A percentile compares a stretch with the other conserved stretches of the same genome.
Conservation (phyloP, 108 stramenopile species). For the Cyclotella choctawhatcheeana region DNA sequence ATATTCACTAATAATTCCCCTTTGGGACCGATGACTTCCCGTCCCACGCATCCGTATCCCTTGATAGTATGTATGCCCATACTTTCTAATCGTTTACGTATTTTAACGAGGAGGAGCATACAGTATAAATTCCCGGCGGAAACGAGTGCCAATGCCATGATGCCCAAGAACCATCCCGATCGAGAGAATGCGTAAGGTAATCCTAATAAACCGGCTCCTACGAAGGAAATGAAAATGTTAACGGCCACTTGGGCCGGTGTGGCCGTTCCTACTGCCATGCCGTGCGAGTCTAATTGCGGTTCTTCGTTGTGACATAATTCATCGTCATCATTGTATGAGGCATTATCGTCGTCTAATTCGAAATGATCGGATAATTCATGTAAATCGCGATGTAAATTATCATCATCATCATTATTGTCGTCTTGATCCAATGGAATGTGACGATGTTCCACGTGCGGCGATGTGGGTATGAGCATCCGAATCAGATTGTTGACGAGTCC, state of each 20-base stretch:
- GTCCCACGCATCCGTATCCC: conserved; percentile 70
- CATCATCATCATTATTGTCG: background rate
- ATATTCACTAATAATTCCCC: conserved; percentile 73
- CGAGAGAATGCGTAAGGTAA: conserved; percentile 75
- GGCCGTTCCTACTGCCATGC: conserved; percentile 42
- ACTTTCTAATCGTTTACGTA: conserved; percentile 40
- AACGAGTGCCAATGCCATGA: conserved; percentile 44
- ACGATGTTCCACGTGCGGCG: conserved; percentile 8
- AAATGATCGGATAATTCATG: background rate
- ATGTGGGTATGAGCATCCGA: conserved; percentile 31
- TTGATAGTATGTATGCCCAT: conserved; percentile 30
- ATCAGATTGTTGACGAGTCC: conserved; percentile 2
- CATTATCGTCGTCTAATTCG: conserved; percentile 1
- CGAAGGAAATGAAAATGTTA: conserved; percentile 84
- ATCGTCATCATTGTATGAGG: conserved; percentile 5
- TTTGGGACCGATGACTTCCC: conserved; percentile 52
- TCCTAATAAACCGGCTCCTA: conserved; percentile 80
- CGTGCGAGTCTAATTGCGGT: conserved; percentile 7
- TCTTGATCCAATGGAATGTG: conserved; percentile 2
- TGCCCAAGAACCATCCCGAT: conserved; percentile 74
- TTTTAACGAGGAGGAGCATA: conserved; percentile 70
- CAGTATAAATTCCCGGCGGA: conserved; percentile 73
- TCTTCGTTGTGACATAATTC: conserved; percentile 12
- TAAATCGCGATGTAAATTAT: too few relatives aligned
- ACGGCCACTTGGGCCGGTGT: conserved; percentile 60